Evolutionary conservation across 768 basidiomycete genomes (phyloP).

Genomic region (Podaxis mareebaensis): DNA sequence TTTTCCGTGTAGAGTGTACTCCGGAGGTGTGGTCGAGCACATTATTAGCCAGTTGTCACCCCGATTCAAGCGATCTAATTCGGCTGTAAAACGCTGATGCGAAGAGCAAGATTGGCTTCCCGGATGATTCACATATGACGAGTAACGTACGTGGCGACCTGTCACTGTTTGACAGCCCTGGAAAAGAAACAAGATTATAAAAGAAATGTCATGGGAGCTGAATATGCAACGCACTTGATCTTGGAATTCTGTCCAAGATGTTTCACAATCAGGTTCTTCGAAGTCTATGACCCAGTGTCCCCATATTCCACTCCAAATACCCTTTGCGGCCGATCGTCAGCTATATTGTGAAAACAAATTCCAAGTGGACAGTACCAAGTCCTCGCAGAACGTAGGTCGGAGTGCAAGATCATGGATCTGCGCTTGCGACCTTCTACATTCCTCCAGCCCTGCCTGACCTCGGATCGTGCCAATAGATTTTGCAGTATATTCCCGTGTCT

Average conservation of each 20-base stretch:
- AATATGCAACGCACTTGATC: not conserved
- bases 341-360: not conserved
- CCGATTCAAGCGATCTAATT: not conserved
- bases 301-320: slow-evolving; percentile 9
- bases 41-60: slow-evolving; percentile 6
- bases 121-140: too few relatives aligned
- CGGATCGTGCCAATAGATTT: not conserved
- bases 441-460: not conserved
- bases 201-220: not conserved
- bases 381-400: not conserved
- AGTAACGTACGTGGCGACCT: not conserved
- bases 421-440: not conserved
- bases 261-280: slow-evolving; percentile 9
- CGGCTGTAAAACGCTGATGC: slow-evolving; percentile 4
- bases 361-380: not conserved
- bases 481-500: slow-evolving; percentile 7
- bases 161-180: slow-evolving; percentile 7
- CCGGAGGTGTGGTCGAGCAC: slow-evolving; percentile 2
- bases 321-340: not conserved
- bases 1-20: not conserved
- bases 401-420: not conserved
- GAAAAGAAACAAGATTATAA: not conserved
- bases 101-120: not conserved
- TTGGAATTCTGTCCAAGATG: not conserved
- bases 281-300: slow-evolving; percentile 11